These are phyloP conservation scores for Pterothamnion heteromorphum DNA, from an alignment of 31 red algal species.

Conservation along the genomic window DNA sequence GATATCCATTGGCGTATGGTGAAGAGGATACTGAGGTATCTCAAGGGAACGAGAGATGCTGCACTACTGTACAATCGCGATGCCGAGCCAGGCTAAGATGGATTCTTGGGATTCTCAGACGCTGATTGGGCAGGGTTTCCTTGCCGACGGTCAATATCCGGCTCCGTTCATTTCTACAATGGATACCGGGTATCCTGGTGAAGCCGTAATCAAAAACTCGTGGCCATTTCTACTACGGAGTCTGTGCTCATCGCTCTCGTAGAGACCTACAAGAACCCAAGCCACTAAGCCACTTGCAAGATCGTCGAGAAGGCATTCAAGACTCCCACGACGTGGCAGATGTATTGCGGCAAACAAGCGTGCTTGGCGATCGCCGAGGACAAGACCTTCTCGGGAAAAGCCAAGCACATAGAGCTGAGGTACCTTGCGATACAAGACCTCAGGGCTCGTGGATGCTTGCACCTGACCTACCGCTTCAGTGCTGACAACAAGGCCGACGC, in stretches of 20 bases:
- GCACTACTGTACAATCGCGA: not conserved
- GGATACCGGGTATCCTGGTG: not conserved
- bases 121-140: not conserved
- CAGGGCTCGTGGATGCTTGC: not conserved
- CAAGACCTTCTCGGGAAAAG: not conserved
- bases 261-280: not conserved
- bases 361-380: slow-evolving; percentile 27
- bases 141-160: not conserved
- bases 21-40: slow-evolving; percentile 40
- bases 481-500: not conserved
- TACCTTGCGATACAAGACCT: not conserved
- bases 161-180: not conserved
- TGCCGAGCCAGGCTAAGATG: not conserved
- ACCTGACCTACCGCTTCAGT: not conserved
- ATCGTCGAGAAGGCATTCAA: not conserved
- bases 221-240: slow-evolving; percentile 32
- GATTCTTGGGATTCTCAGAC: not conserved
- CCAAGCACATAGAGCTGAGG: not conserved
- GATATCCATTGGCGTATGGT: not conserved
- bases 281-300: not conserved
- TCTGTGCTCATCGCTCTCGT: not conserved
- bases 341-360: slow-evolving; percentile 9
- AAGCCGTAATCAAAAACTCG: slow-evolving; percentile 14
- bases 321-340: not conserved
- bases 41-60: not conserved